Percentiles rank a stretch among this genome's conserved stretches.
phyloP scores from a whole-genome alignment of 225 moss, liverwort and hornwort species.

The Antitrichia curtipendula region DNA sequence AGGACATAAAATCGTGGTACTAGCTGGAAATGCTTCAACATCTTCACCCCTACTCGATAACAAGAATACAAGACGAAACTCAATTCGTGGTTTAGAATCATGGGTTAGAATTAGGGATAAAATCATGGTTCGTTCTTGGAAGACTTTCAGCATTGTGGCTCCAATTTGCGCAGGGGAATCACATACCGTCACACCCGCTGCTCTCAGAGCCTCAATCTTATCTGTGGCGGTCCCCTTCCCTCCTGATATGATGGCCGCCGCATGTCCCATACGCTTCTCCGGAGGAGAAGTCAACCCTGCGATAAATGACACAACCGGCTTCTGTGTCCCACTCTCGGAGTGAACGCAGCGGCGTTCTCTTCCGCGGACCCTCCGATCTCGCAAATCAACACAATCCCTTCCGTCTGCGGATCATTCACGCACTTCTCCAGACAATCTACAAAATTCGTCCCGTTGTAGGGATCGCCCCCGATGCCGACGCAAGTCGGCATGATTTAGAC shows the following conservation, averaged over 20 bases:
- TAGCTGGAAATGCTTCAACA: background rate
- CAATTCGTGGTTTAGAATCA: background rate
- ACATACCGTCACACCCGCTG: too few relatives aligned
- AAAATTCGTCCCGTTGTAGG: conserved; percentile 83
- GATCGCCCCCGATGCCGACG: conserved; percentile 82
- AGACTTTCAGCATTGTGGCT: conserved; percentile 56
- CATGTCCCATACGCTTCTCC: conserved; percentile 90
- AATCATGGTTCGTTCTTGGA: conserved; percentile 44
- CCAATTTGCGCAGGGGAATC: conserved; percentile 90
- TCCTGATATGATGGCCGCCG: too few relatives aligned
- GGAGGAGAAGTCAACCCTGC: conserved; percentile 94
- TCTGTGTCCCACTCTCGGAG: conserved; percentile 73
- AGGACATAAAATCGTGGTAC: background rate
- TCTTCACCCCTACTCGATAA: background rate
- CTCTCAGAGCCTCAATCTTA: too few relatives aligned
- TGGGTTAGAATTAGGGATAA: background rate
- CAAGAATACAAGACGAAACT: background rate
- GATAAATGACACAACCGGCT: conserved; percentile 88
- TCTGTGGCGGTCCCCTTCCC: too few relatives aligned
- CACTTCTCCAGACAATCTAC: conserved; percentile 79
- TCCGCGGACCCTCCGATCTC: conserved; percentile 43
- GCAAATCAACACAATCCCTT: conserved; percentile 82
- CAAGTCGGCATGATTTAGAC: too few relatives aligned
- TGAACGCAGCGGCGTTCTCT: conserved; percentile 64
- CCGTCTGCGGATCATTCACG: conserved; percentile 75